Conservation (phyloP, 2,329 filamentous ascomycete genomes). For the Xylaria multiplex region DNA sequence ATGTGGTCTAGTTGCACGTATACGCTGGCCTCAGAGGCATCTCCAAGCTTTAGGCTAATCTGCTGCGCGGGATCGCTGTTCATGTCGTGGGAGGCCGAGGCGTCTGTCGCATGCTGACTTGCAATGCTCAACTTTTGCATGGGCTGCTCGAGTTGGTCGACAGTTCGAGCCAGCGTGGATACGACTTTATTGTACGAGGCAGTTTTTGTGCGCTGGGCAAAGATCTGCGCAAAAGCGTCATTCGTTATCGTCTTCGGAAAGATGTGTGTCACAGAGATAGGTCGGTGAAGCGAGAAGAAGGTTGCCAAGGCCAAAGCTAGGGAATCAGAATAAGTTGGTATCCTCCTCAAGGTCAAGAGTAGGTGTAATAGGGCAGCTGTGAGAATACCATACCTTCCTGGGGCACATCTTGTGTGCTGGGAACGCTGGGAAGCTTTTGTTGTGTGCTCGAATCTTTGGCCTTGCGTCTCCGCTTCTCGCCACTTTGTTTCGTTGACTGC, state of each 20-base stretch:
- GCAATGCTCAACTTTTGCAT: constrained; percentile 64
- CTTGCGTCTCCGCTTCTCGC: constrained; percentile 69
- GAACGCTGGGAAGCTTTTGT: constrained; percentile 75
- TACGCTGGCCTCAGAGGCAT: constrained; percentile 66
- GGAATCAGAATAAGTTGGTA: constrained; percentile 35
- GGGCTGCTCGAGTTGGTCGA: constrained; percentile 68
- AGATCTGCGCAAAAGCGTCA: constrained; percentile 86
- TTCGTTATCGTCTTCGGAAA: constrained; percentile 78
- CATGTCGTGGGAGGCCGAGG: constrained; percentile 49
- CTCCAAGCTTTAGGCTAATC: constrained; percentile 65
- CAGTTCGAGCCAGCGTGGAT: constrained; percentile 70
- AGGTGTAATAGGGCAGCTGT: not conserved
- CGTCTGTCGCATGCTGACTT: constrained; percentile 49
- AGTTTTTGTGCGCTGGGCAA: constrained; percentile 65
- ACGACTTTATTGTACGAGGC: constrained; percentile 70
- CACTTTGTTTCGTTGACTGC: constrained; percentile 57
- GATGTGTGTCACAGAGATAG: constrained; percentile 86
- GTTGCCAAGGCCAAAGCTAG: constrained; percentile 86
- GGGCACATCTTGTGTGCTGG: constrained; percentile 77
- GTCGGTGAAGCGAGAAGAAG: constrained; percentile 96
- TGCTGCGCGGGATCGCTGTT: constrained; percentile 60
- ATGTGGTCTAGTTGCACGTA: constrained; percentile 75
- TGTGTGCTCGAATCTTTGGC: constrained; percentile 63
- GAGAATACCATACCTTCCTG: constrained; percentile 65
- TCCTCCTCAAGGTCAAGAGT: constrained; percentile 5